Evolutionary conservation across 2,329 filamentous ascomycete genomes (phyloP), one percentile per base, ranked within the genome.

Genomic region (Xylaria polymorpha): DNA sequence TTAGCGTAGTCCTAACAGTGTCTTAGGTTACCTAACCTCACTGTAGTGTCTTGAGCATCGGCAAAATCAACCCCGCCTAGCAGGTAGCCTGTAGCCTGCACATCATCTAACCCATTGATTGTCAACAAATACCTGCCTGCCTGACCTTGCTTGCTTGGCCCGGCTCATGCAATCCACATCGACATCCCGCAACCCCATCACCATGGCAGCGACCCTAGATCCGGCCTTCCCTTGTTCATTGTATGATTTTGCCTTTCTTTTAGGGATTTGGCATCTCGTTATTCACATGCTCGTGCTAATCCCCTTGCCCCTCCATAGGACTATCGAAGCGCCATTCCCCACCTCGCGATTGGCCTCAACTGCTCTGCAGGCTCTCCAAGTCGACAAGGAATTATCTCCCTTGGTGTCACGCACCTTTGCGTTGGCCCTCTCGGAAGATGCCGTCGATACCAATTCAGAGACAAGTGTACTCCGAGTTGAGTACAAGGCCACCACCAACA

Each of bases 401-500:
- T 87, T 96, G 12, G 95, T 98, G 64, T 87, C 85, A 55, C 90
- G 95, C 66, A 84, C 86, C 1, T 91, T 98, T 72, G 84, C 86
- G 48, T 84, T 94, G 59, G 81, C 82, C 35, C 56, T 77, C n/a
- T 50, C 71, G 5, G 72, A 73, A 32, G 67, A 67, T 18, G 46
- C 76, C 25, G 59, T 72, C 62, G 70, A 76, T 29, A 69, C 74
- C 32, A 67, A 73, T 29, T 67, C 72, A 35, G 77, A 78, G 48
- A 76, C 79, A 20, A 81, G 77, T 25, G 81, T 94, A 4, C 84
- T 98, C 58, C 85, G 87, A 69, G 91, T 93, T 10, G 87, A 91
- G 69, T 98, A 98, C 82, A 87, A 86, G 64, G 96, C 96, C 1
- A 94, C 94, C 0, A 98, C 96, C 22, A 97, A 98, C 79, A 91